Percentiles rank a stretch among this genome's conserved stretches.
Evolutionary conservation across 495 filamentous ascomycete species (phyloP).

Genomic region (Aspergillus egyptiacus): DNA sequence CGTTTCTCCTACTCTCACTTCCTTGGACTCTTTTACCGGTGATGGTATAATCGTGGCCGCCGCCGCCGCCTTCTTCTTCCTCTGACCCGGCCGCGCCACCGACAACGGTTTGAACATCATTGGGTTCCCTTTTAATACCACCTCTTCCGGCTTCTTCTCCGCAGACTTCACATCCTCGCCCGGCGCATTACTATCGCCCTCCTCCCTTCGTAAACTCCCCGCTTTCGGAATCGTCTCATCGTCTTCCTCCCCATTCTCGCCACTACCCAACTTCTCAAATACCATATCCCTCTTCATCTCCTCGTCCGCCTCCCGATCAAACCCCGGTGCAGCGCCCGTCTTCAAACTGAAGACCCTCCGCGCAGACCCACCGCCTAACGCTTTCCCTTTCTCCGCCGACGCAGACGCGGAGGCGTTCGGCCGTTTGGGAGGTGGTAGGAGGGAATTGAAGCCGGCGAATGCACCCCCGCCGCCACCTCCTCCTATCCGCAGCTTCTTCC

Average conservation of each 20-base stretch:
- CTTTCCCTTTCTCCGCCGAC: constrained; percentile 32
- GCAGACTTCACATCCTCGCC: not conserved
- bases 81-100: constrained; percentile 62
- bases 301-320: constrained; percentile 55
- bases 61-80: constrained; percentile 49
- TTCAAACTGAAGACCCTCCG: constrained; percentile 59
- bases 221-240: constrained; percentile 20
- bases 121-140: constrained; percentile 67
- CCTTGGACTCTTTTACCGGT: constrained; percentile 1
- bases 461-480: constrained; percentile 45
- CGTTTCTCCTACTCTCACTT: not conserved
- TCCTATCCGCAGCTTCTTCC: constrained; percentile 61
- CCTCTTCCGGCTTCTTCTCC: constrained; percentile 38
- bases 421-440: constrained; percentile 82
- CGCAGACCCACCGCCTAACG: constrained; percentile 16
- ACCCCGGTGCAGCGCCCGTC: constrained; percentile 72
- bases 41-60: constrained; percentile 13
- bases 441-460: constrained; percentile 74
- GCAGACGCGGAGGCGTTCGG: too few species aligned
- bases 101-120: constrained; percentile 87
- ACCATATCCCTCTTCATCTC: constrained; percentile 33
- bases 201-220: constrained; percentile 12
- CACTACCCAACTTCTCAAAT: constrained; percentile 12
- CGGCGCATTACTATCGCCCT: constrained; percentile 1
- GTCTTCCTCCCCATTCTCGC: constrained; percentile 14